Evolutionary conservation across 495 filamentous ascomycete species (phyloP).

Genomic region (Penicillium flavigenum): DNA sequence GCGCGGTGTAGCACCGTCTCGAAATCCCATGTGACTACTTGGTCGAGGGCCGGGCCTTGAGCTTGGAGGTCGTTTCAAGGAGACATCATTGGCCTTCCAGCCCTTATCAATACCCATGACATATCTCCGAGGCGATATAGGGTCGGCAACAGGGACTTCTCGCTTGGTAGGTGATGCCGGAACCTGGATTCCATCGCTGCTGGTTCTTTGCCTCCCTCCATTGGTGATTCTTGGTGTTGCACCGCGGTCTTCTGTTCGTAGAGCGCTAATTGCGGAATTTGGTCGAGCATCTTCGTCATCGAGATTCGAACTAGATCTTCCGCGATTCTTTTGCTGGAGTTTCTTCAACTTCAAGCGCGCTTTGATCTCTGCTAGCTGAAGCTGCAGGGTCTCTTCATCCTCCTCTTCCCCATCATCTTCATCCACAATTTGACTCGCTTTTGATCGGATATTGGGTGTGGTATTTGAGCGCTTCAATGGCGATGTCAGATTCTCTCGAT

Average conservation of each 20-base stretch:
- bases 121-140: slow-evolving; percentile 76
- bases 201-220: slow-evolving; percentile 15
- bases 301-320: slow-evolving; percentile 31
- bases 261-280: slow-evolving; percentile 28
- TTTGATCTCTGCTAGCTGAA: slow-evolving; percentile 82
- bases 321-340: slow-evolving; percentile 58
- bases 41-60: slow-evolving; percentile 24
- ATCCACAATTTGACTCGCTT: slow-evolving; percentile 34
- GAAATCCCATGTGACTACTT: slow-evolving; percentile 36
- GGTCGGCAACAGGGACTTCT: slow-evolving; percentile 45
- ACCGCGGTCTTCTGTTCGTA: slow-evolving; percentile 21
- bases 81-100: slow-evolving; percentile 76
- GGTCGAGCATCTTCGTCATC: slow-evolving; percentile 30
- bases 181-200: slow-evolving; percentile 61
- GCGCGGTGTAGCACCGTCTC: slow-evolving; percentile 29
- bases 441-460: slow-evolving; percentile 40
- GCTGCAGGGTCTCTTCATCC: slow-evolving; percentile 83
- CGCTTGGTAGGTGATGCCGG: slow-evolving; percentile 74
- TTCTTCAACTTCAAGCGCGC: slow-evolving; percentile 87
- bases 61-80: slow-evolving; percentile 70
- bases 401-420: slow-evolving; percentile 58
- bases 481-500: slow-evolving; percentile 63
- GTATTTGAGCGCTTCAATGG: slow-evolving; percentile 55
- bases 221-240: slow-evolving; percentile 28
- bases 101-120: slow-evolving; percentile 90